These are phyloP conservation scores for Primulina tabacum DNA, from an alignment of 257 asterid species.

Conservation along the genomic window DNA sequence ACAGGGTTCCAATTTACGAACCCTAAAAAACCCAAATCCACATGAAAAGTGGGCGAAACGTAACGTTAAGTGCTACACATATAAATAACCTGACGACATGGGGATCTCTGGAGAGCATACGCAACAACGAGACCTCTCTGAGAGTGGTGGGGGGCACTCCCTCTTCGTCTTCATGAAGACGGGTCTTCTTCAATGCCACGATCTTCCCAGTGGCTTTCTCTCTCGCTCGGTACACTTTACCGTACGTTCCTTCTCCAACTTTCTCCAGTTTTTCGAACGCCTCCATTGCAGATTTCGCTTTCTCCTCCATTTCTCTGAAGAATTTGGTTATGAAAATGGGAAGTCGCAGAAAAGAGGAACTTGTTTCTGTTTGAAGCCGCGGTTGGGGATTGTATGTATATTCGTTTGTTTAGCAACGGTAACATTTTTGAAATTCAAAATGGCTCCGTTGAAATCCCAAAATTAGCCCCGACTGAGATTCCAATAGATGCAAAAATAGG, in stretches of 20 bases:
- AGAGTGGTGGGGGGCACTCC: slow-evolving; percentile 99
- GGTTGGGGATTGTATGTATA: neutral
- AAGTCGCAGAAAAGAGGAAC: neutral
- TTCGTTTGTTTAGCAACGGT: neutral
- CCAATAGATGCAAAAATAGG: no score
- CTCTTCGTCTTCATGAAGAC: slow-evolving; percentile 94
- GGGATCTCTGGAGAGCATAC: slow-evolving; percentile 90
- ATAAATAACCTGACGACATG: slow-evolving; percentile 57
- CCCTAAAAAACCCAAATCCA: neutral
- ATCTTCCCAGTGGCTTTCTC: slow-evolving; percentile 90
- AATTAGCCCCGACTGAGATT: neutral
- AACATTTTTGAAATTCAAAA: neutral
- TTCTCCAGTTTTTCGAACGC: slow-evolving; percentile 93
- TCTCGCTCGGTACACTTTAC: slow-evolving; percentile 89
- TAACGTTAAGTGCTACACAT: no score
- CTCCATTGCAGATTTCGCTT: slow-evolving; percentile 67
- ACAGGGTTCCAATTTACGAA: neutral
- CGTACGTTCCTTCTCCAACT: slow-evolving; percentile 93
- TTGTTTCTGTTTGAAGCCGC: neutral
- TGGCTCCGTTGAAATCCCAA: neutral
- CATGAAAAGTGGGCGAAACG: slow-evolving; percentile 1
- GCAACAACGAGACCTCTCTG: slow-evolving; percentile 81
- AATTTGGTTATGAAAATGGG: neutral
- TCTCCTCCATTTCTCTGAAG: slow-evolving; percentile 33
- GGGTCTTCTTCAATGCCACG: slow-evolving; percentile 89